Base-by-base conservation (phyloP, 2,329 filamentous ascomycete genomes). In the Fusarium nisikadoi region DNA sequence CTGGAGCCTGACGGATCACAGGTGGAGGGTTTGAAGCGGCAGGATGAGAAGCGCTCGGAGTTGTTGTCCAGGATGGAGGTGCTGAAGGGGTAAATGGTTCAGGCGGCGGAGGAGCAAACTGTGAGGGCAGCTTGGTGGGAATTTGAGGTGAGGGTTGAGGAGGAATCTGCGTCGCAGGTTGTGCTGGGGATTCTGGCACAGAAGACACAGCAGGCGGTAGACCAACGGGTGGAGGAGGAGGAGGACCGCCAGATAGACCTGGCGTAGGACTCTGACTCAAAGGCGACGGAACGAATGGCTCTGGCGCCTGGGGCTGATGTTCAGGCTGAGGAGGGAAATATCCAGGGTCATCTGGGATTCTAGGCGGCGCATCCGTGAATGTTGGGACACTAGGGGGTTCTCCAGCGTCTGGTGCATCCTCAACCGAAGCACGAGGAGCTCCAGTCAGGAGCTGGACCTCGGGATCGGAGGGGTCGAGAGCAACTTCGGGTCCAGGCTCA, bases 381-480 rank as follows among this genome's bases (percentile, higher is more conserved):
- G 74, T 77, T 23, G 79, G 78, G 39, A 81, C 69, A 39, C 41
- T 71, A 52, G 62, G 68, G 29, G 76, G 72, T 59, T 80, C 78
- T 6, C 83, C 84, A 5, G 81, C 80, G 52, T 89, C 87, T 1
- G 86, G 83, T 1, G 80, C 84, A 53, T 90, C 88, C 64, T 92
- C 89, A 38, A 87, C 83, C 9, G 84, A 85, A 19, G 82, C 85
- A 1, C 83, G 81, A 17, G 80, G 82, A 3, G 83, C 80, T 47
- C 69, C 76, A 2, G 78, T 80, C 81, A 79, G 82, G 45, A 84
- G 81, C 76, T 88, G 87, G 4, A 92, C 88, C 55, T 93, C 91
- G 4, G 90, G 88, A 68, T 94, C 91, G 59, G 87, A 86, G 2
- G 88, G 87, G 74, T 91, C 89, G n/a, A 92, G 81, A 5, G 82